These are phyloP conservation scores for Xenosphaeropsis pyriputrescens DNA, from an alignment of 2,329 filamentous ascomycete species.

Conservation along the genomic window DNA sequence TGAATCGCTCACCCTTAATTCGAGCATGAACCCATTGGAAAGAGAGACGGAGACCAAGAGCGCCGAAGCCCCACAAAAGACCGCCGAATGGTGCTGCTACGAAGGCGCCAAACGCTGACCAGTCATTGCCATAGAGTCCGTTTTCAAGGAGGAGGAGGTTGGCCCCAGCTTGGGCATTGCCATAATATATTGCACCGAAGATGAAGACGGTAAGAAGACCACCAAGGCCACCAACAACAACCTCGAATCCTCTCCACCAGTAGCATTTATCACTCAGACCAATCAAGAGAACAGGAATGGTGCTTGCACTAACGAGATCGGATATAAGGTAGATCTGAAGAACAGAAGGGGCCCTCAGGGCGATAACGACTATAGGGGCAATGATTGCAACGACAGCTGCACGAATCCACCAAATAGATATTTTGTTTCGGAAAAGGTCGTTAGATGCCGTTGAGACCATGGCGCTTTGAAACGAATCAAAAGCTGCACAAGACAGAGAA, in stretches of 20 bases:
- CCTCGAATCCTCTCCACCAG: slow-evolving; percentile 70
- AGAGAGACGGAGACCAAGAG: slow-evolving; percentile 41
- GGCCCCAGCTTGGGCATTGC: slow-evolving; percentile 44
- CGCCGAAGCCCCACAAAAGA: slow-evolving; percentile 53
- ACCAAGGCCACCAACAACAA: slow-evolving; percentile 62
- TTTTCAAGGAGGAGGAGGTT: slow-evolving; percentile 57
- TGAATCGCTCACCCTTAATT: slow-evolving; percentile 44
- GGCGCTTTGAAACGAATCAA: slow-evolving; percentile 68
- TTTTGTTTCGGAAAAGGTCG: slow-evolving; percentile 70
- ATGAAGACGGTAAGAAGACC: slow-evolving; percentile 70
- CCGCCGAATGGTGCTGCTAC: slow-evolving; percentile 67
- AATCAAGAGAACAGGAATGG: slow-evolving; percentile 61
- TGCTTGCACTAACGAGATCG: slow-evolving; percentile 62
- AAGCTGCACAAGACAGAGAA: slow-evolving; percentile 60
- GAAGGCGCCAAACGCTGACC: slow-evolving; percentile 73
- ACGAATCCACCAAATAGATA: slow-evolving; percentile 63
- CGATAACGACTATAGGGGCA: slow-evolving; percentile 59
- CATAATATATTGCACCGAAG: slow-evolving; percentile 69
- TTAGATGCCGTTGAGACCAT: slow-evolving; percentile 80
- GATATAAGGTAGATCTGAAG: slow-evolving; percentile 74
- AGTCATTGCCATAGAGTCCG: slow-evolving; percentile 63
- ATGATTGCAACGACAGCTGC: slow-evolving; percentile 56
- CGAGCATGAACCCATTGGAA: slow-evolving; percentile 44
- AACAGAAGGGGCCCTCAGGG: slow-evolving; percentile 58
- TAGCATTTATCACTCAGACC: slow-evolving; percentile 51